Evolutionary conservation across 345 rosid species (phyloP).

Genomic region (Camelina sativa): DNA sequence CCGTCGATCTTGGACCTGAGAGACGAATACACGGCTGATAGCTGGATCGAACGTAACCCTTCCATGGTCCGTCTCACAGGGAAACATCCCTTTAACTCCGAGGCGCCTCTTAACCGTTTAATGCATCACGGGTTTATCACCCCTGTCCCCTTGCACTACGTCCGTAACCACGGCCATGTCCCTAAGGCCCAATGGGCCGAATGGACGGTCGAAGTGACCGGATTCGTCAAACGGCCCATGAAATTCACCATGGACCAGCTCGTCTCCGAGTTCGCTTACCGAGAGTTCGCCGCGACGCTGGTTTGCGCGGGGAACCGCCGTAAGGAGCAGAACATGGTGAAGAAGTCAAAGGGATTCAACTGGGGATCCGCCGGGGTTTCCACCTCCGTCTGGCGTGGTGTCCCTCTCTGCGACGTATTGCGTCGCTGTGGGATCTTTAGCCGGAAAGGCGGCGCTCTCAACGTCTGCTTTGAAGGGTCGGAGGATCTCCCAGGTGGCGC

Average conservation of each 20-base stretch:
- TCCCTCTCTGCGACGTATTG: slow-evolving; percentile 60
- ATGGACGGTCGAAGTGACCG: slow-evolving; percentile 83
- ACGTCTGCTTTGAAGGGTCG: slow-evolving; percentile 91
- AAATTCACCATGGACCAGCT: slow-evolving; percentile 82
- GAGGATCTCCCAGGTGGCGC: slow-evolving; percentile 93
- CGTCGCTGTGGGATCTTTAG: slow-evolving; percentile 68
- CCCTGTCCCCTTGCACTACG: slow-evolving; percentile 89
- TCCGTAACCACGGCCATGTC: slow-evolving; percentile 85
- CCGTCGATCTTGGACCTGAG: slow-evolving; percentile 62
- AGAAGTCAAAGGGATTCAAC: slow-evolving; percentile 80
- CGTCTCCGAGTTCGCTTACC: slow-evolving; percentile 57
- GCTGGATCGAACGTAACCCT: slow-evolving; percentile 81
- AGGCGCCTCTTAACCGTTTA: slow-evolving; percentile 69
- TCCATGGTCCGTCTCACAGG: slow-evolving; percentile 94
- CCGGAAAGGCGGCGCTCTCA: slow-evolving; percentile 62
- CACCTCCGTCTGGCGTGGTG: slow-evolving; percentile 85
- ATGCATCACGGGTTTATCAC: slow-evolving; percentile 96
- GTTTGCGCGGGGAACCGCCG: slow-evolving; percentile 95
- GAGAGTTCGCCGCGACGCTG: slow-evolving; percentile 72
- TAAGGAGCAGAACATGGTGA: slow-evolving; percentile 90
- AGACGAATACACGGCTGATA: slow-evolving; percentile 75
- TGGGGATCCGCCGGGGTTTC: slow-evolving; percentile 90
- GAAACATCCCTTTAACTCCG: slow-evolving; percentile 92
- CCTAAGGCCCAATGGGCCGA: slow-evolving; percentile 72
- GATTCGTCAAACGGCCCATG: slow-evolving; percentile 65